phyloP scores from a whole-genome alignment of 78 protist genomes.

The Dictyostelium purpureum region DNA sequence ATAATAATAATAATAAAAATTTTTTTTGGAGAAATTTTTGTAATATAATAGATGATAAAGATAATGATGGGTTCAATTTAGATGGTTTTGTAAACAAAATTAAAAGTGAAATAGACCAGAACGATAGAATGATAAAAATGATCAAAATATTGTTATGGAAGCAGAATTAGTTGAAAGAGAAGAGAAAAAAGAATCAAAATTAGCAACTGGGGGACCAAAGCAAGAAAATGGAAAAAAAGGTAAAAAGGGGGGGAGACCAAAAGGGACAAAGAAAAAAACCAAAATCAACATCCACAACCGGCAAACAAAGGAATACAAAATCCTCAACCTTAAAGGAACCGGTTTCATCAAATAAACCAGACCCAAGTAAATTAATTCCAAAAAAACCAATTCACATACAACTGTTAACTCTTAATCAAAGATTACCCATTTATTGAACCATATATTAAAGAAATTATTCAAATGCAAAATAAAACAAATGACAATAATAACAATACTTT shows the following conservation, averaged over 20 bases:
- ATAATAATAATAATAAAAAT: too few relatives aligned
- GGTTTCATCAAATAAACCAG: neutral
- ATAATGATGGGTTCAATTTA: too few relatives aligned
- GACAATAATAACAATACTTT: neutral
- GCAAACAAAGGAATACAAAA: neutral
- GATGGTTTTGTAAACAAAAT: too few relatives aligned
- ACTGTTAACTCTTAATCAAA: neutral
- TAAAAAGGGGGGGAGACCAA: neutral
- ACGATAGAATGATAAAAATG: too few relatives aligned
- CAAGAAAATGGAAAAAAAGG: neutral
- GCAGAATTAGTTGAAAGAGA: too few relatives aligned
- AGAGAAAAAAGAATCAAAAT: too few relatives aligned
- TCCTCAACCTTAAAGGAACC: neutral
- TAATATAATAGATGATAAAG: too few relatives aligned
- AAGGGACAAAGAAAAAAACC: slow-evolving; percentile 6
- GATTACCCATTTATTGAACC: neutral
- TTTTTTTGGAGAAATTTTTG: too few relatives aligned
- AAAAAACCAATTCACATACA: neutral
- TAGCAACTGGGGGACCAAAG: neutral
- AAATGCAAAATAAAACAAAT: neutral
- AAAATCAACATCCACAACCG: neutral
- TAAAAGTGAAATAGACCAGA: too few relatives aligned
- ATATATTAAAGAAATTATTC: neutral
- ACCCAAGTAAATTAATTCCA: neutral
- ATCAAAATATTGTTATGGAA: too few relatives aligned